Evolutionary conservation across 192 early-diverging fungal genomes (phyloP).

Genomic region (Phycomyces blakesleeanus): DNA sequence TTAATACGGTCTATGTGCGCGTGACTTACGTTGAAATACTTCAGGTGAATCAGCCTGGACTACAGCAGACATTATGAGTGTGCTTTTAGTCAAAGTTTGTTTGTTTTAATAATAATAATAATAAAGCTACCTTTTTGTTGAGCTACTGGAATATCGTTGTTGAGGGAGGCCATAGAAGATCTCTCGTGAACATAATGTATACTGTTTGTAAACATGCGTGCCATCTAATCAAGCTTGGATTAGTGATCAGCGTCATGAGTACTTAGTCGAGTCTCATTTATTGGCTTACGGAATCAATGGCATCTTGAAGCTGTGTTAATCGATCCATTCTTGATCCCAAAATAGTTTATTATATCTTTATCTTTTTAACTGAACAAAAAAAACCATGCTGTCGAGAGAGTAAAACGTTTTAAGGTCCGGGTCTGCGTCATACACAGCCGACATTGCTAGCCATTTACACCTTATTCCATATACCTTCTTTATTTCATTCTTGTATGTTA

Average conservation of each 20-base stretch:
- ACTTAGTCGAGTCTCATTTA: no score
- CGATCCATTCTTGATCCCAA: constrained; percentile 39
- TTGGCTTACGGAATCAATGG: constrained; percentile 39
- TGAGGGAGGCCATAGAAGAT: constrained; percentile 35
- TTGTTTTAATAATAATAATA: no score
- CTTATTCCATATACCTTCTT: no score
- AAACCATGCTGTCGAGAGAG: no score
- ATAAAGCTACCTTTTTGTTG: constrained; percentile 37
- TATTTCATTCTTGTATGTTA: no score
- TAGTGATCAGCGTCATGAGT: background rate
- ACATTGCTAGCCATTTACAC: no score
- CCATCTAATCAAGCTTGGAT: constrained; percentile 28
- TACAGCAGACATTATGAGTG: constrained; percentile 13
- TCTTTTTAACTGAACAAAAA: no score
- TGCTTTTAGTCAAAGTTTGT: no score
- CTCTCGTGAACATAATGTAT: constrained; percentile 48
- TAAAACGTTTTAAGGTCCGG: no score
- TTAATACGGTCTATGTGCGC: background rate
- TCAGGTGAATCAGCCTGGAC: constrained; percentile 45
- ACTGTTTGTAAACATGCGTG: constrained; percentile 49
- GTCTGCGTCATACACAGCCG: no score
- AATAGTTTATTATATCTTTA: background rate
- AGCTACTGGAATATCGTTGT: constrained; percentile 41
- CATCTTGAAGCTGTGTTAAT: constrained; percentile 52
- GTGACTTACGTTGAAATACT: constrained; percentile 30